phyloP scores from a whole-genome alignment of 2,329 filamentous ascomycete species.

The Sporothrix dimorphospora region DNA sequence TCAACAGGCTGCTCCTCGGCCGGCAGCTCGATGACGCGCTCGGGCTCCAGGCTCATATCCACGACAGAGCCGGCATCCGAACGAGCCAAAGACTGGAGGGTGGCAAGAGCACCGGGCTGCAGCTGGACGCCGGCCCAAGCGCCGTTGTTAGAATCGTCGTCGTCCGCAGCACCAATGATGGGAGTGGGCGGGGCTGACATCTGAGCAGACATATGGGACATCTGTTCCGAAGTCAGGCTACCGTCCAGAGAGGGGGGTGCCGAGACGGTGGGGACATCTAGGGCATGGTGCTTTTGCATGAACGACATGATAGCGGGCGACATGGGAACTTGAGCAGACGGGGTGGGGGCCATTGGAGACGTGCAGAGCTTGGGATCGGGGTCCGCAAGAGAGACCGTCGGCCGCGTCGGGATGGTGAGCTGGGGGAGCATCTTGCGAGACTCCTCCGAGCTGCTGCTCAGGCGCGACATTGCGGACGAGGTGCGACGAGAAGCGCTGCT shows the following conservation, averaged over 20 bases:
- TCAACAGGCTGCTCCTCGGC: conserved; percentile 32
- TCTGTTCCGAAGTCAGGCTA: conserved; percentile 84
- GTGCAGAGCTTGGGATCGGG: conserved; percentile 52
- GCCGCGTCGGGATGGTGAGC: conserved; percentile 55
- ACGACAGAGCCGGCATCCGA: conserved; percentile 55
- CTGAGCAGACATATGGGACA: conserved; percentile 58
- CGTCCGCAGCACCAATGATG: conserved; percentile 62
- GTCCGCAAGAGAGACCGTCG: conserved; percentile 41
- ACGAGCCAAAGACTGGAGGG: conserved; percentile 72
- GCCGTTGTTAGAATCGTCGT: conserved; percentile 53
- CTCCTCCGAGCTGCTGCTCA: conserved; percentile 38
- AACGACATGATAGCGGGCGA: conserved; percentile 75
- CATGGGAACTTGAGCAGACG: conserved; percentile 70
- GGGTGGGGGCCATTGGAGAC: conserved; percentile 65
- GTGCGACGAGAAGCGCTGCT: conserved; percentile 40
- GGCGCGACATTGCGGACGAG: conserved; percentile 25
- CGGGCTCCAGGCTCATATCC: conserved; percentile 63
- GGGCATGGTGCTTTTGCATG: conserved; percentile 64
- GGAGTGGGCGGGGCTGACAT: conserved; percentile 86
- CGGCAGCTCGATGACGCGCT: conserved; percentile 58
- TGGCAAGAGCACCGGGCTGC: conserved; percentile 78
- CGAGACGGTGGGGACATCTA: conserved; percentile 72
- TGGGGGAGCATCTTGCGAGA: conserved; percentile 48
- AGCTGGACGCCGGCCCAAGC: conserved; percentile 76
- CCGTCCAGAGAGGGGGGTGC: conserved; percentile 88